Conservation (phyloP, 306 rosid species). For the Calophaca sinica region DNA sequence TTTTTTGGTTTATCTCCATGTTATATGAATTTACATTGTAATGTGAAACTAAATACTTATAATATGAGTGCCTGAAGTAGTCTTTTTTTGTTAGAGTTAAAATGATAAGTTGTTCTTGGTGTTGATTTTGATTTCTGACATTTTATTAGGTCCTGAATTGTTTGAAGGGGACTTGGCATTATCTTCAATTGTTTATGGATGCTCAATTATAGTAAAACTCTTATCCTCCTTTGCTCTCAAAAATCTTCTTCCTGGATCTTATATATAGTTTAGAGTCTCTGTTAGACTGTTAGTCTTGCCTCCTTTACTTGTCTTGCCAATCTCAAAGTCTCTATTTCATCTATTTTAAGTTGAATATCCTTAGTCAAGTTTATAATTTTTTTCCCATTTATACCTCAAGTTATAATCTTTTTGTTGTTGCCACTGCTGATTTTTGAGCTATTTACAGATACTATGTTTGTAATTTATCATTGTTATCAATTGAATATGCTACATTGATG, state of each 20-base stretch:
- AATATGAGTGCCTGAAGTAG: conserved; percentile 5
- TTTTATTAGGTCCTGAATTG: conserved; percentile 12
- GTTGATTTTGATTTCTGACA: conserved; percentile 28
- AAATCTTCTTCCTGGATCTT: too few relatives aligned
- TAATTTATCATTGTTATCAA: neutral
- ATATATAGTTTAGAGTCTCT: neutral
- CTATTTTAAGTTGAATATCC: neutral
- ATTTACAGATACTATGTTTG: conserved; percentile 12
- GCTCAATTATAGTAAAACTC: conserved; percentile 28
- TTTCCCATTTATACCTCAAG: neutral
- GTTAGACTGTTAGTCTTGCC: neutral
- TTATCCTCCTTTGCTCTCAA: too few relatives aligned
- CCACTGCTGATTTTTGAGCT: neutral
- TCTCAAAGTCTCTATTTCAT: neutral
- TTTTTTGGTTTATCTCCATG: neutral
- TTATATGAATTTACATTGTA: neutral
- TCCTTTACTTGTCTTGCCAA: conserved; percentile 10
- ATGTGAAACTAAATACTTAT: neutral
- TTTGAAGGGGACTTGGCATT: conserved; percentile 8
- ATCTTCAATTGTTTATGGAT: conserved; percentile 32
- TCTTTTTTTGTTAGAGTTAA: neutral
- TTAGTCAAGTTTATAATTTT: neutral
- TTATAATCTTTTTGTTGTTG: neutral
- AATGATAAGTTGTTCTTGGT: neutral
- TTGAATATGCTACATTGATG: conserved; percentile 20